Percentiles rank a stretch among this genome's conserved stretches.
phyloP scores from a whole-genome alignment of 2,329 filamentous ascomycete genomes.

The Rutstroemia sp. region DNA sequence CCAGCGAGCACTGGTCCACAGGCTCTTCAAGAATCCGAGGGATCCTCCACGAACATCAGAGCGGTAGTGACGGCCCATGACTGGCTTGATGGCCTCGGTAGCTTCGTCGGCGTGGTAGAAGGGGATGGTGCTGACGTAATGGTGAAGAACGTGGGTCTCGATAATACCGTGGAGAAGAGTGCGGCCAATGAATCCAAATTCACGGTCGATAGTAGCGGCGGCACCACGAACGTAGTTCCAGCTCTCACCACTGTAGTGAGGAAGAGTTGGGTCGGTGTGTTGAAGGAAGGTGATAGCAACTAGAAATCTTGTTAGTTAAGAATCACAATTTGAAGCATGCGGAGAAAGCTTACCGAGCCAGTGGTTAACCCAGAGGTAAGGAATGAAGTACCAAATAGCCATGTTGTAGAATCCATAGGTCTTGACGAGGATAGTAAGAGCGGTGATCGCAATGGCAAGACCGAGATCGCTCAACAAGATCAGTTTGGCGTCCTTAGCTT shows the following conservation, averaged over 20 bases:
- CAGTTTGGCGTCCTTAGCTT: constrained; percentile 81
- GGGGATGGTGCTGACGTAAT: constrained; percentile 92
- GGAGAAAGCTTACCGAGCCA: constrained; percentile 73
- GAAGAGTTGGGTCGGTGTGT: constrained; percentile 90
- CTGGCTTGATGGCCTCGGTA: constrained; percentile 82
- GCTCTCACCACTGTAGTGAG: constrained; percentile 78
- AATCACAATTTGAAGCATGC: background rate
- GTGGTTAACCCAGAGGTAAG: constrained; percentile 98
- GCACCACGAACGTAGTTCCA: constrained; percentile 95
- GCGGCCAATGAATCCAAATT: constrained; percentile 89
- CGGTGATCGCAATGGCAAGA: constrained; percentile 52
- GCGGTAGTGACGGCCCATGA: constrained; percentile 96
- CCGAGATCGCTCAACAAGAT: constrained; percentile 85
- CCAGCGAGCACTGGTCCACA: constrained; percentile 75
- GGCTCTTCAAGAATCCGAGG: constrained; percentile 72
- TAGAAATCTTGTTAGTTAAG: constrained; percentile 33
- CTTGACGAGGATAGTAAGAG: constrained; percentile 56
- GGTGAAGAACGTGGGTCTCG: constrained; percentile 77
- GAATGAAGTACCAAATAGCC: constrained; percentile 88
- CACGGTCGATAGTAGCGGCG: constrained; percentile 91
- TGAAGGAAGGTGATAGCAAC: constrained; percentile 97
- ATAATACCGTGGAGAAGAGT: constrained; percentile 8
- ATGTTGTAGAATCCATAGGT: constrained; percentile 81
- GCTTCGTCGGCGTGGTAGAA: constrained; percentile 97
- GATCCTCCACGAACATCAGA: constrained; percentile 69